These are phyloP conservation scores for Leccinum rimulosum DNA, from an alignment of 768 basidiomycete species.

Conservation along the genomic window DNA sequence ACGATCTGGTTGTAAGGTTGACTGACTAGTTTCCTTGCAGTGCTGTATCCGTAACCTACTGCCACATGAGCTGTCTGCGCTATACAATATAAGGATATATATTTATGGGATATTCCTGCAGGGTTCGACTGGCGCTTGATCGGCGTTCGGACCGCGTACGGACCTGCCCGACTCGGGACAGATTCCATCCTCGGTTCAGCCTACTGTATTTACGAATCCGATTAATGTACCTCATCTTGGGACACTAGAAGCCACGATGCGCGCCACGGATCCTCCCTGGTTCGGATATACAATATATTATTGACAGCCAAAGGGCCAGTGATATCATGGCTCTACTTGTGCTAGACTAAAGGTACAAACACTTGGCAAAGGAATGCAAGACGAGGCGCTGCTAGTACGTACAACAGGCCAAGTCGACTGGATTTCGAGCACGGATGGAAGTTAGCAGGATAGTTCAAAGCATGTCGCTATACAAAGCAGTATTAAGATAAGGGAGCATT, in stretches of 20 bases:
- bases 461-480: constrained; percentile 5
- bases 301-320: neutral
- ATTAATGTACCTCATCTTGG: neutral
- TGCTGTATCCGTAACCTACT: constrained; percentile 35
- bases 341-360: neutral
- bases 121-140: neutral
- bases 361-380: neutral
- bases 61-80: constrained; percentile 19
- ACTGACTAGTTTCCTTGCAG: constrained; percentile 29
- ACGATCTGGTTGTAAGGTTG: constrained; percentile 24
- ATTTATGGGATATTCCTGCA: constrained; percentile 24
- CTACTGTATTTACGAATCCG: neutral
- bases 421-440: neutral
- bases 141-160: neutral
- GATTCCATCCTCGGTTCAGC: constrained; percentile 1
- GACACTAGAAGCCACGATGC: neutral
- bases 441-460: neutral
- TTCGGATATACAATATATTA: neutral
- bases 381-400: neutral
- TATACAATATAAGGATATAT: constrained; percentile 21
- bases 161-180: neutral
- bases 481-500: neutral
- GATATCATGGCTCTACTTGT: neutral
- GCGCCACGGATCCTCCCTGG: constrained; percentile 9
- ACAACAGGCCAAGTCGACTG: neutral